These are phyloP conservation scores for Fusarium sp. DNA, from an alignment of 2,329 filamentous ascomycete genomes.

Conservation along the genomic window DNA sequence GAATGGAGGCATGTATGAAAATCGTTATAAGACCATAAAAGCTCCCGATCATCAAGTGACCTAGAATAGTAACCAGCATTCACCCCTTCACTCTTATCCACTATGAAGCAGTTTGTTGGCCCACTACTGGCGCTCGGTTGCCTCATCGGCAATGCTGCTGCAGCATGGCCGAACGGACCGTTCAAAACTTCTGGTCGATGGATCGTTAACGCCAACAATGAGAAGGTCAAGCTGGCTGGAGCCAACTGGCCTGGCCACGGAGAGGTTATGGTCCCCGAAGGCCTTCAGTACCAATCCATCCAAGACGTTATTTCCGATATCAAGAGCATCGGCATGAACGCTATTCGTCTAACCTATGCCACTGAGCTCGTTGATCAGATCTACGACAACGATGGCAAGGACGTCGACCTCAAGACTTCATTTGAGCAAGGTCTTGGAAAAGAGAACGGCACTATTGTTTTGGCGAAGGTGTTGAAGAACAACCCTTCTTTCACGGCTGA, in stretches of 20 bases:
- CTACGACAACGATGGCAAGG: conserved; percentile 61
- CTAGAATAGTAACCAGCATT: too few species aligned
- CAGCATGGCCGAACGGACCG: conserved; percentile 51
- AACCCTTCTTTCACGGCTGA: conserved; percentile 68
- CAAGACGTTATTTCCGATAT: conserved; percentile 66
- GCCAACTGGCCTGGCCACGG: conserved; percentile 73
- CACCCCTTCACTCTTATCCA: fast-evolving
- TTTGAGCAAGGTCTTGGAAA: conserved; percentile 63
- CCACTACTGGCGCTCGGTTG: conserved; percentile 17
- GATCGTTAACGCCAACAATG: conserved; percentile 56
- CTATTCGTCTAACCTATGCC: conserved; percentile 72
- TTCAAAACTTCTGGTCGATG: conserved; percentile 57
- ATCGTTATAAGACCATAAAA: conserved; percentile 6
- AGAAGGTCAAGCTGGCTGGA: conserved; percentile 63
- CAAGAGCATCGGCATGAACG: conserved; percentile 72
- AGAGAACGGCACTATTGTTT: conserved; percentile 65
- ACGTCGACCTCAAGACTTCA: conserved; percentile 61
- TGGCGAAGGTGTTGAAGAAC: conserved; percentile 65
- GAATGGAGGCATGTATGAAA: neutral
- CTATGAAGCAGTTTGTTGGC: conserved; percentile 9
- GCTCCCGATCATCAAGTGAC: fast-evolving
- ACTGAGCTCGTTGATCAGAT: conserved; percentile 75
- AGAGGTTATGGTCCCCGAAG: conserved; percentile 75
- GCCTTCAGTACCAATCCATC: conserved; percentile 72
- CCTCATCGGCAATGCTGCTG: conserved; percentile 15